Evolutionary conservation across 495 filamentous ascomycete genomes (phyloP), one percentile per base, ranked within the genome.

Genomic region (Lasiosphaeris hirsuta): DNA sequence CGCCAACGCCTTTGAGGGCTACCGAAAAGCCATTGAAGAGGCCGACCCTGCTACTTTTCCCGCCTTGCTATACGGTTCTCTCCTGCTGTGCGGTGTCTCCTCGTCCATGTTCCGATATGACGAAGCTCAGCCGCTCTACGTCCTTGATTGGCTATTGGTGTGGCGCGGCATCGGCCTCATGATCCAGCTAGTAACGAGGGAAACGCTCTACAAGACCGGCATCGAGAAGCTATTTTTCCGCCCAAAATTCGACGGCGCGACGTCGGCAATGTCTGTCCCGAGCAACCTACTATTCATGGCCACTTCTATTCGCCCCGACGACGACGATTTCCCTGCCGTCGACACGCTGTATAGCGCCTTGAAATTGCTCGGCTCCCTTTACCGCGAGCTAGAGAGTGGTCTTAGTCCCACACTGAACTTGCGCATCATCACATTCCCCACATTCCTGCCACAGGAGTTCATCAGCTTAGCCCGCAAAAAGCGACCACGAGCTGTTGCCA

Each of bases 401-500:
- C 69, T 75, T 50, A 64, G 62, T 44, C 54, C 63, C 39, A 62
- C 72, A 13, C 56, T 80, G 18, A 48, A 70, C 40, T 60, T 77
- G 37, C 67, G 77, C 35, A 68, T 77, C 47, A 64, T 73, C 40
- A 77, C 73, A 6, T 73, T 73, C 47, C 65, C 70, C 30, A 76
- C 80, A 13, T 77, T 77, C 10, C 67, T 85, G 4, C 78, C 80
- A 0, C 59, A 73, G 2, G 65, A 69, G 10, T 87, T 84, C 62
- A 60, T 83, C 11, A 72, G 77, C 0, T 68, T 83, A 18, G 75
- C 84, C 4, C 71, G 72, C 9, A 64, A 77, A 39, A 72, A 71
- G 9, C 69, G 77, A 37, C 82, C 84, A 0, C 78, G 85, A 40
- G 81, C 86, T 0, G 62, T 82, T 0, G 63, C 82, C 7, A 75